These are phyloP conservation scores for Phytophthora pistaciae DNA, from an alignment of 352 stramenopile genomes.

Conservation along the genomic window DNA sequence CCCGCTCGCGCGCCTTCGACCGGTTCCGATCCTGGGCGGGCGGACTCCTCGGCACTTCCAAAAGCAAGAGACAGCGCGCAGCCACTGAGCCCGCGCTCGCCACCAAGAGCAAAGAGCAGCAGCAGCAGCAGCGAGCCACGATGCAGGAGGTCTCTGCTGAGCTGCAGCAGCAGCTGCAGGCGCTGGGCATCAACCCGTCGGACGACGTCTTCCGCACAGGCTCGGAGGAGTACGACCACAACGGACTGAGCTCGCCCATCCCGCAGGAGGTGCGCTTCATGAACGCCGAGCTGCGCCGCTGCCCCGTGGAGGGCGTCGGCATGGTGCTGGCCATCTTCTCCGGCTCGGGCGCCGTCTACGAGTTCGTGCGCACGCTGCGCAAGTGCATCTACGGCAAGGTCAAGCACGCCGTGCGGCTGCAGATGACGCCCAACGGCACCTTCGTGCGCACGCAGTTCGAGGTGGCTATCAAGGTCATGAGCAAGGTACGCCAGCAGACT, in stretches of 20 bases:
- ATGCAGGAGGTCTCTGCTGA: slow-evolving; percentile 77
- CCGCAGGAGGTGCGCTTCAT: slow-evolving; percentile 89
- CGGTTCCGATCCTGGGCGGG: slow-evolving; percentile 44
- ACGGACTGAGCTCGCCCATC: slow-evolving; percentile 83
- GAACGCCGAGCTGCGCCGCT: slow-evolving; percentile 84
- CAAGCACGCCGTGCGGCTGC: slow-evolving; percentile 87
- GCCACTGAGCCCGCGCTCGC: slow-evolving; percentile 28
- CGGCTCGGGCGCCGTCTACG: slow-evolving; percentile 81
- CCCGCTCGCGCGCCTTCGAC: slow-evolving; percentile 34
- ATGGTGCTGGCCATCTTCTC: slow-evolving; percentile 86
- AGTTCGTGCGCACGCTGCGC: slow-evolving; percentile 87
- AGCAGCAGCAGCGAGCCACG: slow-evolving; percentile 9
- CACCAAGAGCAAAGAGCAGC: no score
- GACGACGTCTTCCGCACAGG: slow-evolving; percentile 87
- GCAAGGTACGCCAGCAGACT: slow-evolving; percentile 56
- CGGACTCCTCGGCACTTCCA: slow-evolving; percentile 27
- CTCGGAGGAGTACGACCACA: slow-evolving; percentile 79
- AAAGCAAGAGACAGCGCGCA: slow-evolving; percentile 24
- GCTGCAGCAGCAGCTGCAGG: slow-evolving; percentile 81
- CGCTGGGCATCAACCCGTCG: slow-evolving; percentile 81
- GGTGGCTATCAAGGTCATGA: slow-evolving; percentile 91
- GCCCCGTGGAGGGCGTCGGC: slow-evolving; percentile 78
- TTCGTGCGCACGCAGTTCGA: slow-evolving; percentile 86
- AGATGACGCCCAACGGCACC: slow-evolving; percentile 75
- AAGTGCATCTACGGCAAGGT: slow-evolving; percentile 92